Conservation (phyloP, 257 asterid species). For the Petunia secreta region DNA sequence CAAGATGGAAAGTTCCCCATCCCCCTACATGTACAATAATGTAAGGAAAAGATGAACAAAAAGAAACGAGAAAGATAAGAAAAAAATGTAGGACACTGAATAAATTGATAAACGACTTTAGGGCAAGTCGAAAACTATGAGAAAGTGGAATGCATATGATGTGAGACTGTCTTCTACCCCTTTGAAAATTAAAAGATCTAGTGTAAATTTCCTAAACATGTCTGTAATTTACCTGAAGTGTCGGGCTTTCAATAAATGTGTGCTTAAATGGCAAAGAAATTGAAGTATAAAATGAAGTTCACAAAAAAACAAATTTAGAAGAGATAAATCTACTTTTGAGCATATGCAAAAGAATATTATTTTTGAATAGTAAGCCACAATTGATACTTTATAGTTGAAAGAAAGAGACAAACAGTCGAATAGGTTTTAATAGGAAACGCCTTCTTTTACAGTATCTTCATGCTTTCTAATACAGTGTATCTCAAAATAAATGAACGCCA, state of each 20-base stretch:
- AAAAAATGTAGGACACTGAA: neutral
- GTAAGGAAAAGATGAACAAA: neutral
- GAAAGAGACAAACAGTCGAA: neutral
- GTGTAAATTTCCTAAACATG: neutral
- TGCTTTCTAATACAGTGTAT: neutral
- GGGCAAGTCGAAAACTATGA: neutral
- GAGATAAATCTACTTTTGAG: neutral
- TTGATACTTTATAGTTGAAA: neutral
- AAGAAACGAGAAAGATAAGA: slow-evolving; percentile 1
- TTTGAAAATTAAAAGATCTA: neutral
- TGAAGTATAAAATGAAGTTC: neutral
- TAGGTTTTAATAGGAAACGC: neutral
- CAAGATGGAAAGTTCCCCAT: slow-evolving; percentile 88
- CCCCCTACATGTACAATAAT: slow-evolving; percentile 57
- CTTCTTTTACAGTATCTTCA: neutral
- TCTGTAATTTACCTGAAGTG: neutral
- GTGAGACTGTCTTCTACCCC: neutral
- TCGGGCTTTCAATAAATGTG: neutral
- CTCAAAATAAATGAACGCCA: neutral
- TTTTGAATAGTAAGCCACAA: neutral
- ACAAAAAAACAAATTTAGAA: neutral
- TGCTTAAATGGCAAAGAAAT: neutral
- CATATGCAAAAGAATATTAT: neutral
- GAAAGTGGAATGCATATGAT: neutral
- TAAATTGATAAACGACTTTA: neutral